These are phyloP conservation scores for Hirsutella minnesotensis DNA, from an alignment of 2,329 filamentous ascomycete genomes.

Conservation along the genomic window DNA sequence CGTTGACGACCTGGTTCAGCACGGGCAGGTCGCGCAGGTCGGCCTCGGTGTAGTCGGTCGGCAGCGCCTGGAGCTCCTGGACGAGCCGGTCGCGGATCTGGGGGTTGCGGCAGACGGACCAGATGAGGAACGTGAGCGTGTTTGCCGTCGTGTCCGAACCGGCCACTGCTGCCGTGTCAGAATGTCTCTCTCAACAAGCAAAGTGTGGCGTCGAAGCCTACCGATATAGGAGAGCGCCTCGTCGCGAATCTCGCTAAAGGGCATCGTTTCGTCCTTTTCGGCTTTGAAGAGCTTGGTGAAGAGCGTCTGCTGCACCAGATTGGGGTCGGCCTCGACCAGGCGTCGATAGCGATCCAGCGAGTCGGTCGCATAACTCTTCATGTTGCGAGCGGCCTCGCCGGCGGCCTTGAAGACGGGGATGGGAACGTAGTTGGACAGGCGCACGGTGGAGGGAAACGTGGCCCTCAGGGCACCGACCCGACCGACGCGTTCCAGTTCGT, in stretches of 20 bases:
- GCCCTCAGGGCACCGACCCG: conserved; percentile 11
- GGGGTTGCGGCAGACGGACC: conserved; percentile 21
- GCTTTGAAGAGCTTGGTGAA: conserved; percentile 25
- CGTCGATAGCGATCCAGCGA: conserved; percentile 16
- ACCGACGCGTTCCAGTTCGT: conserved; percentile 21
- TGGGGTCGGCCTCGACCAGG: conserved; percentile 9
- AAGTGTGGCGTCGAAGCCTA: too few relatives aligned
- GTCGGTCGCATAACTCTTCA: conserved; percentile 13
- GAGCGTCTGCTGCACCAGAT: conserved; percentile 17
- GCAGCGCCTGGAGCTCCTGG: conserved; percentile 21
- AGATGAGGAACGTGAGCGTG: conserved; percentile 35
- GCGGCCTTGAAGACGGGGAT: conserved; percentile 12
- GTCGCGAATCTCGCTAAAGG: conserved; percentile 19
- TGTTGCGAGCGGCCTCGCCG: conserved; percentile 4
- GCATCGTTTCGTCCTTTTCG: conserved; percentile 15
- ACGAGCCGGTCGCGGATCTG: conserved; percentile 18
- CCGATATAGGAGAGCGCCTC: conserved; percentile 31
- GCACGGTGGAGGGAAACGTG: conserved; percentile 16
- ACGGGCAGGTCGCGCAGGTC: conserved; percentile 19
- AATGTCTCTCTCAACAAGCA: too few relatives aligned
- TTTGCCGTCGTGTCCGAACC: conserved; percentile 40
- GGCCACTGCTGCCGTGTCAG: too few relatives aligned
- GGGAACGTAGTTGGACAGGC: conserved; percentile 8
- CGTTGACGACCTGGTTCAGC: conserved; percentile 30
- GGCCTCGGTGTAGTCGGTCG: conserved; percentile 11